Conservation (phyloP, 768 basidiomycete species). For the Daedaleopsis nitida region DNA sequence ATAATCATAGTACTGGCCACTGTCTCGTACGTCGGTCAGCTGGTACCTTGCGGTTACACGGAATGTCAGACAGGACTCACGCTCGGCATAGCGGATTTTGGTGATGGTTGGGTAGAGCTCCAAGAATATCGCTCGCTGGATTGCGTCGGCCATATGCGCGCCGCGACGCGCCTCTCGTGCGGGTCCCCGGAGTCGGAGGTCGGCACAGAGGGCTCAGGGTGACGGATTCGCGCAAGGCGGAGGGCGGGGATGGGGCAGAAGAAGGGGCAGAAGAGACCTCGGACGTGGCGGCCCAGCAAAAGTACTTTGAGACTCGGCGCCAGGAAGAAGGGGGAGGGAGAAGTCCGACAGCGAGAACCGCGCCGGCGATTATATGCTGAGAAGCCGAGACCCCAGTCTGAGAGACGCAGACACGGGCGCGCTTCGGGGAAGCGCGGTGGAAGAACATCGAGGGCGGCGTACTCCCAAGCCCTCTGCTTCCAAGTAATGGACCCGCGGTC, state of each 20-base stretch:
- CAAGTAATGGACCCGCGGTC: no score
- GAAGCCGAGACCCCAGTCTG: neutral
- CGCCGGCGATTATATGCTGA: neutral
- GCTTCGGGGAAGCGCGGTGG: neutral
- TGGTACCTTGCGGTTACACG: neutral
- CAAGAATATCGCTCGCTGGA: conserved; percentile 8
- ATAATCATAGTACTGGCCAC: conserved; percentile 56
- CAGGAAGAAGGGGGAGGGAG: neutral
- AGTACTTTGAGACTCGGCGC: neutral
- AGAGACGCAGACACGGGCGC: neutral
- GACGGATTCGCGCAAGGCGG: neutral
- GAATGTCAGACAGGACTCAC: conserved; percentile 6
- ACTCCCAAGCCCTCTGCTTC: no score
- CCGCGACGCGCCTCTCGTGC: neutral
- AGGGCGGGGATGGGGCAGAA: neutral
- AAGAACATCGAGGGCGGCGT: no score
- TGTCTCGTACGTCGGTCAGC: conserved; percentile 25
- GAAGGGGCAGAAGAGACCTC: neutral
- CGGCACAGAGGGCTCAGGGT: neutral
- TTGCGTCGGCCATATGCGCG: conserved; percentile 5
- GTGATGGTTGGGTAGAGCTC: conserved; percentile 12
- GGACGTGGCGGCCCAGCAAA: neutral
- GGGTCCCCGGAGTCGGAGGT: neutral
- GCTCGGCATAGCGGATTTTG: conserved; percentile 24
- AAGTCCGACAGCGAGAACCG: neutral